These are phyloP conservation scores for Auxenochlorella pyrenoidosa DNA, from an alignment of 139 green algal species.

Conservation along the genomic window DNA sequence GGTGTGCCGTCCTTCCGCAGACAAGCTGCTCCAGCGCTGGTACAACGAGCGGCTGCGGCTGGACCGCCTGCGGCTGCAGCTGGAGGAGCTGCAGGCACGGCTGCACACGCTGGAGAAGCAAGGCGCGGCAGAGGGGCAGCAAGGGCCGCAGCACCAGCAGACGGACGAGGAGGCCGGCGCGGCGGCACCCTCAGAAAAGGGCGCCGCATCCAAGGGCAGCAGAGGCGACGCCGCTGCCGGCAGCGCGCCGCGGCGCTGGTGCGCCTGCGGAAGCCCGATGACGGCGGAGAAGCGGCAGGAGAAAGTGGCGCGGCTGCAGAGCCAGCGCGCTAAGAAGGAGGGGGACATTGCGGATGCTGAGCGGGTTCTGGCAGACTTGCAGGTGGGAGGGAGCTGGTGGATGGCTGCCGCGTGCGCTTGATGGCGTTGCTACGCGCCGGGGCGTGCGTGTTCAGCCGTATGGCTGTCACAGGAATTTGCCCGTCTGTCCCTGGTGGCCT, in stretches of 20 bases:
- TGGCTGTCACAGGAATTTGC: too few species aligned
- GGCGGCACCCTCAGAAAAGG: background rate
- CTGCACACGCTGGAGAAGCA: background rate
- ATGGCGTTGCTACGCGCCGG: too few species aligned
- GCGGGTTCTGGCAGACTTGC: background rate
- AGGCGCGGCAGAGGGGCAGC: constrained; percentile 28
- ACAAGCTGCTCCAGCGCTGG: constrained; percentile 60
- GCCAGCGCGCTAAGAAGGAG: background rate
- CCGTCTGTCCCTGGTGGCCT: too few species aligned
- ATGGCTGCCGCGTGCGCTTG: too few species aligned
- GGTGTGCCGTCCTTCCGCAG: background rate
- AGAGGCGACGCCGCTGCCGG: background rate
- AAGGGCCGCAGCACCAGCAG: background rate
- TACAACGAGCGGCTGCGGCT: constrained; percentile 42
- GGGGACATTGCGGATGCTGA: background rate
- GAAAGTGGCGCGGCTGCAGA: background rate
- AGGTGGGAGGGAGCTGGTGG: too few species aligned
- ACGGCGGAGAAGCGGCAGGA: background rate
- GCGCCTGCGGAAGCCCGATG: background rate
- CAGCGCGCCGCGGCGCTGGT: background rate
- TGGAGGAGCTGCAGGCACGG: background rate
- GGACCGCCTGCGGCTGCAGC: constrained; percentile 47
- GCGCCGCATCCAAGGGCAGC: background rate
- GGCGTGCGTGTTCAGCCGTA: too few species aligned
- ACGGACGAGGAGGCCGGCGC: background rate